Percentiles rank a stretch among this genome's conserved stretches.
Conservation (phyloP, 805 yeast species). For the Lachancea sp. region DNA sequence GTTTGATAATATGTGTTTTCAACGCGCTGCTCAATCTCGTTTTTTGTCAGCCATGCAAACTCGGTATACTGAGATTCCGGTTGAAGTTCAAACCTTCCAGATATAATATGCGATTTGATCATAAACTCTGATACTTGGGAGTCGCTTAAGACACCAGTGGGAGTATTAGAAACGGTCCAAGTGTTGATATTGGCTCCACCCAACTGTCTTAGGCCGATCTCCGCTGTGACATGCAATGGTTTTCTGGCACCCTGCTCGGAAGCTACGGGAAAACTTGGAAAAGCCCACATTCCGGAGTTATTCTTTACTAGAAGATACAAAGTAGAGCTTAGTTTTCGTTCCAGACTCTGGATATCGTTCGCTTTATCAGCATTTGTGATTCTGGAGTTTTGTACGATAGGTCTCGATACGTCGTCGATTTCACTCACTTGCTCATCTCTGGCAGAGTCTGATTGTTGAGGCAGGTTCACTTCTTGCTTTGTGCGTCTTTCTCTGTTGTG, state of each 20-base stretch:
- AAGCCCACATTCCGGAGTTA: constrained; percentile 49
- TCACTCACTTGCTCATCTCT: constrained; percentile 31
- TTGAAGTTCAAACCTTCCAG: constrained; percentile 62
- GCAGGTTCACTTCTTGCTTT: constrained; percentile 73
- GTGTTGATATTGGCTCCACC: constrained; percentile 78
- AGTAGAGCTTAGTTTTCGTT: constrained; percentile 72
- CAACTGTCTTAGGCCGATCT: constrained; percentile 57
- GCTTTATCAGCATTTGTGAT: constrained; percentile 66
- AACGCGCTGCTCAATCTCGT: constrained; percentile 58
- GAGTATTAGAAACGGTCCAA: constrained; percentile 87
- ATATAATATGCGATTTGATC: constrained; percentile 80
- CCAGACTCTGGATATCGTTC: constrained; percentile 61
- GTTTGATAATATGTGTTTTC: constrained; percentile 48
- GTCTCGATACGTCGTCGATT: constrained; percentile 57
- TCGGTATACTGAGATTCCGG: constrained; percentile 37
- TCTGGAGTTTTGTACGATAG: constrained; percentile 65
- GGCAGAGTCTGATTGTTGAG: constrained; percentile 39
- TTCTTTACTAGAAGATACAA: constrained; percentile 65
- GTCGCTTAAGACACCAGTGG: constrained; percentile 62
- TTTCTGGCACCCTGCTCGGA: constrained; percentile 30
- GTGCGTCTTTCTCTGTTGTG: constrained; percentile 83
- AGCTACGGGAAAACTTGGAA: constrained; percentile 62
- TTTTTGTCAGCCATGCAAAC: constrained; percentile 79
- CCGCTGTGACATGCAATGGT: constrained; percentile 68
- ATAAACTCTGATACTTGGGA: constrained; percentile 47